Base-by-base conservation (phyloP, 164 flowering plant species). In the Taxillus chinensis region DNA sequence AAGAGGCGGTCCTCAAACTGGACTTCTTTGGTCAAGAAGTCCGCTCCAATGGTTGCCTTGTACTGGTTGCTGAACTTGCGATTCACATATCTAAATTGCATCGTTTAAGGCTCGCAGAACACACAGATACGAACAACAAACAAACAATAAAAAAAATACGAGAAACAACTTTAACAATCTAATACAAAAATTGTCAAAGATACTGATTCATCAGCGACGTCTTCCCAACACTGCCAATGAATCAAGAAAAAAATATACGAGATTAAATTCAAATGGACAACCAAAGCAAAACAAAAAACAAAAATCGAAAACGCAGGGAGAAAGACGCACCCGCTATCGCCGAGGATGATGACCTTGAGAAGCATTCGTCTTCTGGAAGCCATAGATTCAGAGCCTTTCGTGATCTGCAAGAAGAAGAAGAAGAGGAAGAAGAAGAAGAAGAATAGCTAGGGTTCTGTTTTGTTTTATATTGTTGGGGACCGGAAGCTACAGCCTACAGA, bases 131-230 rank as follows among this genome's bases (percentile, higher is more conserved):
- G 48, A 60, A 60, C 11, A 39, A n/a, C 61, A 61, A 60, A 8
- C 11, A 37, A n/a, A 7, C 41, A 15, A 10, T 49, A 42, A 64
- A 14, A 38, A 56, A 40, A 40, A 45, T 10, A 17, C 48, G 42
- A 52, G 7, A 7, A 15, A 10, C 4, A 50, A 52, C 13, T 8
- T 11, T 46, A n/a, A 60, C 48, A 60, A 43, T 12, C 11, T 10
- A 64, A 39, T 10, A 45, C 14, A 54, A 43, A 53, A 43, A 42
- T 27, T 2, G 27, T 27, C 56, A 64, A 65, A 80, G 82, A 78
- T 80, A 80, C 84, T 71, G 82, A 64, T 80, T 78, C 82, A 80
- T 78, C 77, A 80, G 64, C 11, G 83, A 80, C 1, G 83, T 80
- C 77, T 80, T 80, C 41, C 83, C 83, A 66, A 80, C 83, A 68